A percentile compares a stretch with the other conserved stretches of the same genome.
These are phyloP conservation scores for Scalesia atractyloides DNA, from an alignment of 129 eudicot genomes.

Conservation along the genomic window DNA sequence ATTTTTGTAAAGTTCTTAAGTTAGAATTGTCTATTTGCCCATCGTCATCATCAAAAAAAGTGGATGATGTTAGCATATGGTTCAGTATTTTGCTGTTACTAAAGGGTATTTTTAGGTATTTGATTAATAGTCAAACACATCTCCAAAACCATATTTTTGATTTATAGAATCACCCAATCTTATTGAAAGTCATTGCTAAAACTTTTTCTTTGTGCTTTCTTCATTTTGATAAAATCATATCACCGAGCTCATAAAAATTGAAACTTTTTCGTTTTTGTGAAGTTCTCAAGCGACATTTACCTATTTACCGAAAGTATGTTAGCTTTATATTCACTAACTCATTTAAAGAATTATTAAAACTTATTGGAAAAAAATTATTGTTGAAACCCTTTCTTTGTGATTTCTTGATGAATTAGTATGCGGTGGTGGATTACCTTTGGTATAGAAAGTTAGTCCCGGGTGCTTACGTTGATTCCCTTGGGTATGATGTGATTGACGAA, in stretches of 20 bases:
- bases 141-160: background rate
- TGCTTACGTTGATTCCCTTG: constrained; percentile 76
- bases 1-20: background rate
- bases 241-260: background rate
- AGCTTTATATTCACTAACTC: too few relatives aligned
- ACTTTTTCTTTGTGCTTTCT: background rate
- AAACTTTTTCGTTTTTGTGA: background rate
- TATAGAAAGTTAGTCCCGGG: constrained; percentile 79
- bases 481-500: constrained; percentile 85
- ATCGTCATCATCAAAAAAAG: constrained; percentile 13
- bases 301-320: too few relatives aligned
- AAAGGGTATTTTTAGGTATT: constrained; percentile 12
- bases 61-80: background rate
- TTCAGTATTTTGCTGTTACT: background rate
- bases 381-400: background rate
- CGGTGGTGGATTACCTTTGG: constrained; percentile 98
- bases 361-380: background rate
- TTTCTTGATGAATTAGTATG: constrained; percentile 57
- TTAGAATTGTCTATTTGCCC: constrained; percentile 15
- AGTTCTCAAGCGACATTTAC: background rate
- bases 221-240: background rate
- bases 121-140: background rate
- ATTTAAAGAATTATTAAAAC: too few relatives aligned
- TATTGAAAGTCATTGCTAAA: background rate
- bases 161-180: constrained; percentile 6